These are phyloP conservation scores for Nepenthes alata DNA, from an alignment of 179 eudicot genomes.

Conservation along the genomic window DNA sequence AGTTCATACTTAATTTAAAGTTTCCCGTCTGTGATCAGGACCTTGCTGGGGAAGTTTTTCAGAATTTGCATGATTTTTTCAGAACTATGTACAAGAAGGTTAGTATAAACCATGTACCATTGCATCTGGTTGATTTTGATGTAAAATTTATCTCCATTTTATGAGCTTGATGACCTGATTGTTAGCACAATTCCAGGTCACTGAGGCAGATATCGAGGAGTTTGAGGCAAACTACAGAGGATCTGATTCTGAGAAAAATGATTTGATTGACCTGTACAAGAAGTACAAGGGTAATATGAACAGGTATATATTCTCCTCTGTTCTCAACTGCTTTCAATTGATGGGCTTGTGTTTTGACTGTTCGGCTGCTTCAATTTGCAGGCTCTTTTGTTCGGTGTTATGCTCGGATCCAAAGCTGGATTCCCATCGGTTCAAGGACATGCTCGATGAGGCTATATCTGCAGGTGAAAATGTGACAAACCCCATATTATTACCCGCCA, in stretches of 20 bases:
- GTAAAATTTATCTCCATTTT: not conserved
- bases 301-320: slow-evolving; percentile 26
- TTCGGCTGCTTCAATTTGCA: slow-evolving; percentile 14
- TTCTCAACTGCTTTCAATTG: not conserved
- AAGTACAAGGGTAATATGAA: slow-evolving; percentile 81
- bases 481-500: not conserved
- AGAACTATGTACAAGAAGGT: slow-evolving; percentile 81
- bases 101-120: not conserved
- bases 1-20: not conserved
- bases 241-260: slow-evolving; percentile 79
- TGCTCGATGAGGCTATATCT: slow-evolving; percentile 81
- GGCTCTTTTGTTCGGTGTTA: slow-evolving; percentile 88
- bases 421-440: slow-evolving; percentile 90
- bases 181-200: slow-evolving; percentile 37
- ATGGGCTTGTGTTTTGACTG: slow-evolving; percentile 4
- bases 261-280: slow-evolving; percentile 60
- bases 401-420: slow-evolving; percentile 85
- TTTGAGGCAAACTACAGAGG: slow-evolving; percentile 95
- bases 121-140: not conserved
- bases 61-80: slow-evolving; percentile 63
- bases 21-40: slow-evolving; percentile 35
- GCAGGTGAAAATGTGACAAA: slow-evolving; percentile 33
- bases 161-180: not conserved
- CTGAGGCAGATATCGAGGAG: slow-evolving; percentile 88
- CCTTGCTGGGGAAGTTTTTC: slow-evolving; percentile 65